Base-by-base conservation (phyloP, 2,329 filamentous ascomycete genomes). In the Ascomycota sp. region DNA sequence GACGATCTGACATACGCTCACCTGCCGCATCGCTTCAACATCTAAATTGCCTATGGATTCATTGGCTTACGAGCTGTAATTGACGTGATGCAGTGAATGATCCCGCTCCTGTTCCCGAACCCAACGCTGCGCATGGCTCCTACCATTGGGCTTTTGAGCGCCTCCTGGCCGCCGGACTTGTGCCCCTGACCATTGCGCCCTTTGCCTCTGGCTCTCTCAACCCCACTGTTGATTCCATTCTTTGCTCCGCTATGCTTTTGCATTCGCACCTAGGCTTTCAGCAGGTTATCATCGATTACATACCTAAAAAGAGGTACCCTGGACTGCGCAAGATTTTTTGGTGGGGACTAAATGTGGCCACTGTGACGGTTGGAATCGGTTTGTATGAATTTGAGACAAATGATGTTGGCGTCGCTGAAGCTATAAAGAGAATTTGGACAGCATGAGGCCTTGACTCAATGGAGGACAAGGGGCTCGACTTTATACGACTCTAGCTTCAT, bases 71-170 rank as follows among this genome's bases (percentile, higher is more conserved):
- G 17, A 11, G n/a, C n/a, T n/a, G n/a, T n/a, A n/a, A n/a, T n/a
- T n/a, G n/a, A n/a, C n/a, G n/a, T n/a, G n/a, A n/a, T 25, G 23
- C 46, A 77, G 82, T 85, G 50, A 98, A 98, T 59, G 85, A 95
- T 47, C 70, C 89, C 32, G 78, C 69, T 21, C 70, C 69, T 24
- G 56, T 93, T 17, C 85, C 83, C 27, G 50, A 68, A 15, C 57
- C 80, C 31, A 70, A 67, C 42, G 73, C 86, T 25, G 62, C 72
- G 32, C 81, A 98, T 59, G 89, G 89, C 44, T 91, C 79, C 55
- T 98, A 95, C 64, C 89, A 98, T 69, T 98, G 89, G 89, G 80
- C 78, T 35, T 93, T 93, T 47, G 89, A 98, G 65, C 83, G 81
- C 48, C 52, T 82, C 33, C 60, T 95, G 43, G 75, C 82, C 33